Base-by-base conservation (phyloP, 306 rosid species). In the Cyclanthera cordifolia region DNA sequence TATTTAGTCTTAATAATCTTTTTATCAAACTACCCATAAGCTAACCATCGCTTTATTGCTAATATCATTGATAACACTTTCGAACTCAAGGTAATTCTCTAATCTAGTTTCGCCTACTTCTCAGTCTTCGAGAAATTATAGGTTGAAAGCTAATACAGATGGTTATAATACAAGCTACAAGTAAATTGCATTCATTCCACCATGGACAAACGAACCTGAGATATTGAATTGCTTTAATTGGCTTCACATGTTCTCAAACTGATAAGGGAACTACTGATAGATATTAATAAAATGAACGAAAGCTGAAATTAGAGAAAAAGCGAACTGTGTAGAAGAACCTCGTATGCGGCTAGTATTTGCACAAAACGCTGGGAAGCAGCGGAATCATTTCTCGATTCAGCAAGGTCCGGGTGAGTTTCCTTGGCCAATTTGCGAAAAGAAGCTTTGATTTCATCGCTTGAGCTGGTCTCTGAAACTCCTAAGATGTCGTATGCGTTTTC, bases 341-440 rank as follows among this genome's bases (percentile, higher is more conserved):
- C 95, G n/a, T 89, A 92, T 20, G 97, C 97, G 19, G 97, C 93
- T 0, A 89, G 93, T 53, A 89, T 89, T 87, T 83, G 93, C 57
- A 92, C 92, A 67, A 92, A 92, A 37, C 90, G 86, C 73, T 71
- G 74, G 19, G 90, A 82, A n/a, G 82, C 87, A 51, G 77, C 63
- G 76, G 89, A 81, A 72, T 85, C 82, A 69, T 56, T 73, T 63
- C 55, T 81, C 51, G 90, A 81, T 59, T 80, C 74, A n/a, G 82
- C 84, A 65, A 92, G 87, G 84, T 92, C 98, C 23, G 98, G 98
- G 78, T 89, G 98, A 84, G 98, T 92, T 74, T 83, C 81, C 75
- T 92, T 92, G 14, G 98, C 98, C 87, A 92, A 83, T 84, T 78
- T 92, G 75, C 78, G 98, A 79, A 92, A 92, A 20, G 96, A 82